Percentiles rank a stretch among this genome's conserved stretches.
These are phyloP conservation scores for Stentor roeselii DNA, from an alignment of 73 alveolate species.

Conservation along the genomic window DNA sequence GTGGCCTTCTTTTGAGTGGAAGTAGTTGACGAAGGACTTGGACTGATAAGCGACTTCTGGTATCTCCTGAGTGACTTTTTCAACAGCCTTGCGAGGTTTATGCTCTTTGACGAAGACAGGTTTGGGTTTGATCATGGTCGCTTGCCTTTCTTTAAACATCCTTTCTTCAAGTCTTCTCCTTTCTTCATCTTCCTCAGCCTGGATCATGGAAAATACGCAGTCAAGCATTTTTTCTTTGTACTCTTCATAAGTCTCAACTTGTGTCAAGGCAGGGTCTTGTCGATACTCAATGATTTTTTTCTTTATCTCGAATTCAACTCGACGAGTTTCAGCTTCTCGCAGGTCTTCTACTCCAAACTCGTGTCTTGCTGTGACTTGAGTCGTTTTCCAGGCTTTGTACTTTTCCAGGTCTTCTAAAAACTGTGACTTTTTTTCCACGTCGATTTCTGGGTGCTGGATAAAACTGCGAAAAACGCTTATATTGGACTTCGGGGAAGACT, in stretches of 20 bases:
- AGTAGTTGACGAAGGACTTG: background rate
- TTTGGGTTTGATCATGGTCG: background rate
- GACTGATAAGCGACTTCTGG: background rate
- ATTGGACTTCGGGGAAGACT: background rate
- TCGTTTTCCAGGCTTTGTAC: constrained; percentile 2
- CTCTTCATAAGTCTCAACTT: background rate
- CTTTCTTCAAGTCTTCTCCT: background rate
- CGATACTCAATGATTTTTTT: constrained; percentile 4
- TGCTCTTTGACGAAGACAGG: background rate
- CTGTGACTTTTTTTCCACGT: background rate
- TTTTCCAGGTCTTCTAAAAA: background rate
- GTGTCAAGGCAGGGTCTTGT: background rate
- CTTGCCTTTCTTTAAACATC: background rate
- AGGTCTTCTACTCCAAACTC: constrained; percentile 26
- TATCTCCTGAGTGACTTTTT: background rate
- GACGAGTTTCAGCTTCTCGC: background rate
- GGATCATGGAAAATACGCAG: background rate
- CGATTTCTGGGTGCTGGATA: constrained; percentile 11
- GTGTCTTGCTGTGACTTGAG: background rate
- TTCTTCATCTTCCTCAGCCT: background rate
- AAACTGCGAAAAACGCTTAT: background rate
- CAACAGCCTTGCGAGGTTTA: background rate
- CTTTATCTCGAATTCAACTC: background rate
- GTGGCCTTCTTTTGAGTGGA: background rate
- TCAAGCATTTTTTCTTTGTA: constrained; percentile 10